phyloP scores from a whole-genome alignment of 305 asterid genomes.

The Fraxinus sp. region DNA sequence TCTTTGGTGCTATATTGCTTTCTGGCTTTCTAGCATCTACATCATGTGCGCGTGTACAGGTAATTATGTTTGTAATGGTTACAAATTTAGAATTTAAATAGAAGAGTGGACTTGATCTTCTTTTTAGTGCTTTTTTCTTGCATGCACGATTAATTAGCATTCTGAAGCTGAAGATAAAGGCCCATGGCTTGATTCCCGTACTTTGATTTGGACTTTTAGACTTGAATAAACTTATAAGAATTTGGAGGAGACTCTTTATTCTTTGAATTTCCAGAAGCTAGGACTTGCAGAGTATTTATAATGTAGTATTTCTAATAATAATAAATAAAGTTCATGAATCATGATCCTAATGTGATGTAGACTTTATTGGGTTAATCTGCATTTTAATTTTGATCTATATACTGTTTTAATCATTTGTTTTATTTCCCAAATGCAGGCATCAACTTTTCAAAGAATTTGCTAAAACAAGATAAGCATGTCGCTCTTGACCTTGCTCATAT shows the following conservation, averaged over 20 bases:
- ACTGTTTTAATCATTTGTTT: neutral
- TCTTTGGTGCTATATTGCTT: neutral
- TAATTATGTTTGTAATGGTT: neutral
- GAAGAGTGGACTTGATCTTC: neutral
- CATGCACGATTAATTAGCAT: neutral
- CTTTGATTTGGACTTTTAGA: neutral
- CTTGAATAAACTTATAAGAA: neutral
- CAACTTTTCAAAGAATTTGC: conserved; percentile 36
- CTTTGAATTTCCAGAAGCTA: neutral
- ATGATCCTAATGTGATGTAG: neutral
- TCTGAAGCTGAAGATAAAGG: neutral
- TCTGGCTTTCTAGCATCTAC: neutral
- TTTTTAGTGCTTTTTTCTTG: neutral
- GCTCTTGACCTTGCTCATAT: neutral
- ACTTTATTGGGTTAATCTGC: neutral
- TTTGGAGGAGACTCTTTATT: neutral
- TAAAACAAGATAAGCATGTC: neutral
- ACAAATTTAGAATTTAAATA: neutral
- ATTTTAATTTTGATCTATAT: conserved; percentile 3
- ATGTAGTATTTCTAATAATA: neutral
- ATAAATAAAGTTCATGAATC: neutral
- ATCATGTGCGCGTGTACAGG: neutral
- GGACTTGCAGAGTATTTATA: neutral
- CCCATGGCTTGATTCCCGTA: neutral
- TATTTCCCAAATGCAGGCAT: conserved; percentile 27